Evolutionary conservation across 73 alveolate genomes (phyloP).

Genomic region (Blepharisma stoltei): DNA sequence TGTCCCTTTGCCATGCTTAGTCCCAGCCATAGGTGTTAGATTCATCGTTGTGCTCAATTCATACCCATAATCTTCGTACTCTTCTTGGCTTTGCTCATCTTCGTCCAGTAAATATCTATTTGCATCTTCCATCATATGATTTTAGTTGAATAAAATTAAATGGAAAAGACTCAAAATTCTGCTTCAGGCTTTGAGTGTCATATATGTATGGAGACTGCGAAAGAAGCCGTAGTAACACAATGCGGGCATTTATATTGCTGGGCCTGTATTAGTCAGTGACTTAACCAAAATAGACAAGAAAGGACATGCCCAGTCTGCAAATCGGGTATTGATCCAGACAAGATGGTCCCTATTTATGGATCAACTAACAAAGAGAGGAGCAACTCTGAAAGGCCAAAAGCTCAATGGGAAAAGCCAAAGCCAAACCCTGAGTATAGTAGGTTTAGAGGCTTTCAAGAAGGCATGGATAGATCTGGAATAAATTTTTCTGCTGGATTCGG

Average conservation of each 20-base stretch:
- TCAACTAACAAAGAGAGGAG: slow-evolving; percentile 37
- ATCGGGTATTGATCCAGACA: slow-evolving; percentile 46
- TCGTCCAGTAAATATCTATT: too few relatives aligned
- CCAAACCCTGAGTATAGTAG: slow-evolving; percentile 8
- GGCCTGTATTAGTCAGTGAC: slow-evolving; percentile 68
- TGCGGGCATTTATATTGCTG: slow-evolving; percentile 85
- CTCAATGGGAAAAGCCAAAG: not conserved
- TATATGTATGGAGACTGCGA: slow-evolving; percentile 63
- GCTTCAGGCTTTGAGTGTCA: slow-evolving; percentile 60
- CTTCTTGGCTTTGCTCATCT: too few relatives aligned
- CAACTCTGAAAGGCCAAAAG: not conserved
- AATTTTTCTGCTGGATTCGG: slow-evolving; percentile 25
- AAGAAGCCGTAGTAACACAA: slow-evolving; percentile 68
- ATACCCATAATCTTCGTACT: too few relatives aligned
- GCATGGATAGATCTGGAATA: not conserved
- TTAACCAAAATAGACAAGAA: slow-evolving; percentile 41
- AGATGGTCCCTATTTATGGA: slow-evolving; percentile 55
- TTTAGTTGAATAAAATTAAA: too few relatives aligned
- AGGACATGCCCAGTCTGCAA: slow-evolving; percentile 68
- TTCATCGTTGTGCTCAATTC: too few relatives aligned
- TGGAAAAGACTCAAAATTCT: not conserved
- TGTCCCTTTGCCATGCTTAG: too few relatives aligned
- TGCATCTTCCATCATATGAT: too few relatives aligned
- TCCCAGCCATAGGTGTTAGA: too few relatives aligned
- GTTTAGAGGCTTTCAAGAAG: not conserved